phyloP scores from a whole-genome alignment of 331 rosid species.

The Pyracantha coccinea region DNA sequence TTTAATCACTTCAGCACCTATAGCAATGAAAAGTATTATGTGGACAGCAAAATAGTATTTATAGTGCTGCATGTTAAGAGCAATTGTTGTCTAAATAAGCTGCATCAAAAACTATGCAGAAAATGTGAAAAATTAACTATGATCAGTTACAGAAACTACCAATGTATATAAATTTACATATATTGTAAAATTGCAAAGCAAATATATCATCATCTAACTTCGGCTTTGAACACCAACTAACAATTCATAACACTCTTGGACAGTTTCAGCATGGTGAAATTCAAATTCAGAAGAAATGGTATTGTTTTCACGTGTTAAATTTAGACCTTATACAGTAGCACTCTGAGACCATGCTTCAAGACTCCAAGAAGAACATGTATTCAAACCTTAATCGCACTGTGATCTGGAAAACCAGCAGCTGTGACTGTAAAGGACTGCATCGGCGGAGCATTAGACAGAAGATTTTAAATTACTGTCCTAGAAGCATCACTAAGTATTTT shows the following conservation, averaged over 20 bases:
- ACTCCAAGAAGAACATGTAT: conserved; percentile 5
- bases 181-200: not conserved
- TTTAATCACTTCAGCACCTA: conserved; percentile 5
- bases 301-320: conserved; percentile 6
- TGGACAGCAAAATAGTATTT: not conserved
- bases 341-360: conserved; percentile 4
- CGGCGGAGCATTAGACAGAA: conserved; percentile 5
- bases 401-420: conserved; percentile 10
- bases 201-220: not conserved
- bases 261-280: not conserved
- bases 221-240: not conserved
- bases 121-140: not conserved
- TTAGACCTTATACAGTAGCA: conserved; percentile 15
- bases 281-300: not conserved
- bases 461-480: not conserved
- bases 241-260: not conserved
- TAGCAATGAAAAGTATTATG: not conserved
- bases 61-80: not conserved
- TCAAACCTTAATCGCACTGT: conserved; percentile 3
- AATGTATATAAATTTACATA: not conserved
- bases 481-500: not conserved
- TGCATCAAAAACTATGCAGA: not conserved
- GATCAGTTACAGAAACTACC: not conserved
- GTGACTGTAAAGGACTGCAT: conserved; percentile 5
- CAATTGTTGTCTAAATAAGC: not conserved